Conservation (phyloP, 2,329 filamentous ascomycete species). For the Diaporthe ilicicola region DNA sequence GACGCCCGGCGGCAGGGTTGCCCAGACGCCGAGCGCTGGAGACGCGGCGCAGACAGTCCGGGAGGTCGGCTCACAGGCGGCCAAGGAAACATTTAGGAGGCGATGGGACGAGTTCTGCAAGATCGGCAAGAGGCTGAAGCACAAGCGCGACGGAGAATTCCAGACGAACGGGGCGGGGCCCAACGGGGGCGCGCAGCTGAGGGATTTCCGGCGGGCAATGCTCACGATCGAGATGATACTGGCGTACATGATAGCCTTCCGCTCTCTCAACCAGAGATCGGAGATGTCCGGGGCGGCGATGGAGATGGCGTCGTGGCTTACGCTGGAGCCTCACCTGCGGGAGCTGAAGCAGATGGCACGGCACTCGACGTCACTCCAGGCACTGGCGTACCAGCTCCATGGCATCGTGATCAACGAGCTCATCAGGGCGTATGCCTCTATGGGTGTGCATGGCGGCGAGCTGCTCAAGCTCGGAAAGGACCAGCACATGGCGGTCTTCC, state of each 20-base stretch:
- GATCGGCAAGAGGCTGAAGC: slow-evolving; percentile 62
- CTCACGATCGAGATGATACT: slow-evolving; percentile 59
- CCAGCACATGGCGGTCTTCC: slow-evolving; percentile 41
- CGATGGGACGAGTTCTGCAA: slow-evolving; percentile 41
- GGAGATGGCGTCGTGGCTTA: slow-evolving; percentile 53
- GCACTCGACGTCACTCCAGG: slow-evolving; percentile 45
- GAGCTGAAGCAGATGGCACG: slow-evolving; percentile 51
- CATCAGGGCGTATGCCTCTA: slow-evolving; percentile 47
- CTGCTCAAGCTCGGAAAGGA: slow-evolving; percentile 31
- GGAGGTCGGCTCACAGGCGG: slow-evolving; percentile 40
- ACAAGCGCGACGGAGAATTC: slow-evolving; percentile 55
- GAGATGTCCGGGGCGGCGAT: slow-evolving; percentile 52
- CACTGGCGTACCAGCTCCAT: slow-evolving; percentile 54
- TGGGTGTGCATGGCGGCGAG: slow-evolving; percentile 36
- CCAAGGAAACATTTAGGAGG: slow-evolving; percentile 20
- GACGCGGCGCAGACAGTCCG: slow-evolving; percentile 50
- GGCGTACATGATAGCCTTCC: slow-evolving; percentile 63
- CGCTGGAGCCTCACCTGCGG: slow-evolving; percentile 54
- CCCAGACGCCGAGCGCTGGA: slow-evolving; percentile 50
- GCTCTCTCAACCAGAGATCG: slow-evolving; percentile 55
- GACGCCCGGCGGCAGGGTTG: slow-evolving; percentile 56
- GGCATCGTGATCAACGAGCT: slow-evolving; percentile 55
- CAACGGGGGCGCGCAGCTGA: slow-evolving; percentile 30
- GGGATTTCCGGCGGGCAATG: slow-evolving; percentile 28
- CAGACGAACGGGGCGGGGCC: slow-evolving; percentile 25